Percentiles rank a stretch among this genome's conserved stretches.
Evolutionary conservation across 352 stramenopile genomes (phyloP).

Genomic region (Aphanomyces euteiches): DNA sequence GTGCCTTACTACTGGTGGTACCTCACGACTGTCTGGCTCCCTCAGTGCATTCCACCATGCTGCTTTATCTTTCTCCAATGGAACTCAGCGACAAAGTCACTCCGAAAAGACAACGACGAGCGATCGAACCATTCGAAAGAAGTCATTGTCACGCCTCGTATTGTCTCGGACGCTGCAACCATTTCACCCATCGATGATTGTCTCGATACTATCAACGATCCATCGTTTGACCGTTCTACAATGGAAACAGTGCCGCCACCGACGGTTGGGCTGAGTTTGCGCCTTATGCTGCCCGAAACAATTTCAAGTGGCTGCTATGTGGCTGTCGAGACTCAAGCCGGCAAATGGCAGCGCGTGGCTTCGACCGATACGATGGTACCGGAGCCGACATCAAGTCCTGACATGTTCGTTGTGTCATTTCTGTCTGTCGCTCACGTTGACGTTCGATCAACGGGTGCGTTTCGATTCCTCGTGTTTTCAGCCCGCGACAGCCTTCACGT

Average conservation of each 20-base stretch:
- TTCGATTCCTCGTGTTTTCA: constrained; percentile 8
- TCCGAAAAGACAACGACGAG: constrained; percentile 54
- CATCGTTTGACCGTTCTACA: background rate
- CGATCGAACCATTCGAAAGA: constrained; percentile 44
- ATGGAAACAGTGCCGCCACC: background rate
- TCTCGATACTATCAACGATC: background rate
- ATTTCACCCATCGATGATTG: constrained; percentile 29
- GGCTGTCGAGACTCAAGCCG: background rate
- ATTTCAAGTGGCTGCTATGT: constrained; percentile 7
- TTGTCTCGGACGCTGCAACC: constrained; percentile 41
- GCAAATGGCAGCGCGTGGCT: background rate
- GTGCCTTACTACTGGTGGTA: constrained; percentile 87
- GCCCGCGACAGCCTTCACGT: background rate
- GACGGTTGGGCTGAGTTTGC: background rate
- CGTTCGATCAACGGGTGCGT: constrained; percentile 34
- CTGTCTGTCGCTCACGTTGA: background rate
- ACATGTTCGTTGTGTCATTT: constrained; percentile 1
- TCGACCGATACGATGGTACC: background rate
- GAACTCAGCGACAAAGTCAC: constrained; percentile 80
- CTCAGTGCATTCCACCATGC: constrained; percentile 77
- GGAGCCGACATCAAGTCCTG: background rate
- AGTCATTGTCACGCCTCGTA: constrained; percentile 73
- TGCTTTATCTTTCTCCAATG: constrained; percentile 86
- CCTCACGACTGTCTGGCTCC: constrained; percentile 85
- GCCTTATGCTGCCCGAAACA: background rate